phyloP scores from a whole-genome alignment of 78 protist species.

The Dictyostelium discoideum region dicty_2.7 NC_007089.4:5851001-5851500 shows the following conservation, averaged over 20 bases:
- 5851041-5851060: background rate
- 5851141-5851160: background rate
- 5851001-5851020: slow-evolving; percentile 6
- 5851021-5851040: background rate
- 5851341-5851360: background rate
- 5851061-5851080: background rate
- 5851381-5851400: background rate
- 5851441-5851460: background rate
- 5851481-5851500: background rate
- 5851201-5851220: background rate
- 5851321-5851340: background rate
- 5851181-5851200: background rate
- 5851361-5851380: background rate
- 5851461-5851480: background rate
- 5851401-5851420: background rate
- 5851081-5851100: background rate
- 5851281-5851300: background rate
- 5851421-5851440: background rate
- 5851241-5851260: background rate
- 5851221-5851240: slow-evolving; percentile 6
- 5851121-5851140: slow-evolving; percentile 3
- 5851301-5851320: background rate
- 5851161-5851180: background rate
- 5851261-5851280: background rate
- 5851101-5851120: background rate